Percentiles rank a stretch among this genome's conserved stretches.
Conservation (phyloP, 1,139 yeast genomes). For the Diutina neorugosa region DNA sequence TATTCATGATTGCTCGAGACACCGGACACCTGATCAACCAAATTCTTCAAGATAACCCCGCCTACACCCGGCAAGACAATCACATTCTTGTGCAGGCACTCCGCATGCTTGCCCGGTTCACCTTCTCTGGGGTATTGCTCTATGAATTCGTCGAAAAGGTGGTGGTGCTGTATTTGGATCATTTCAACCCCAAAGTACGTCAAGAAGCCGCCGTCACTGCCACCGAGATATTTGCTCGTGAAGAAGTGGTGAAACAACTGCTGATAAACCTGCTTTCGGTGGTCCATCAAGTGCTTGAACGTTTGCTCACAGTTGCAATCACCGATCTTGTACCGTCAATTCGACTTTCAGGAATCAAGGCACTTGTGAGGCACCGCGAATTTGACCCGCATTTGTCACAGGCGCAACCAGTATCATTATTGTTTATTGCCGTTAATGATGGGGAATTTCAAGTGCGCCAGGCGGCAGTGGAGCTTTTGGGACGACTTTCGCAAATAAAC, state of each 20-base stretch:
- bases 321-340: slow-evolving; percentile 84
- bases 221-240: slow-evolving; percentile 64
- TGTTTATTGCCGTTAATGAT: slow-evolving; percentile 86
- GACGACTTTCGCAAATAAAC: slow-evolving; percentile 72
- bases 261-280: slow-evolving; percentile 77
- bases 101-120: slow-evolving; percentile 61
- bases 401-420: slow-evolving; percentile 74
- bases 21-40: slow-evolving; percentile 32
- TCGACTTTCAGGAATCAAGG: slow-evolving; percentile 62
- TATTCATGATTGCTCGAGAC: slow-evolving; percentile 59
- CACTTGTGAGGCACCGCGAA: slow-evolving; percentile 48
- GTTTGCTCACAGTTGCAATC: slow-evolving; percentile 71
- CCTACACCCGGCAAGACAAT: slow-evolving; percentile 35
- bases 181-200: slow-evolving; percentile 67
- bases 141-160: slow-evolving; percentile 83
- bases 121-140: slow-evolving; percentile 63
- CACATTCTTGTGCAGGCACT: slow-evolving; percentile 54
- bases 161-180: slow-evolving; percentile 70
- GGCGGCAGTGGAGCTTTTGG: slow-evolving; percentile 69
- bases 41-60: slow-evolving; percentile 24
- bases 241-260: slow-evolving; percentile 76
- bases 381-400: slow-evolving; percentile 92
- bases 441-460: slow-evolving; percentile 76
- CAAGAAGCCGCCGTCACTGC: slow-evolving; percentile 80
- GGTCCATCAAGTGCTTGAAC: slow-evolving; percentile 75